These are phyloP conservation scores for Dactylorhiza incarnata DNA, from an alignment of 106 monocot genomes.

Conservation along the genomic window DNA sequence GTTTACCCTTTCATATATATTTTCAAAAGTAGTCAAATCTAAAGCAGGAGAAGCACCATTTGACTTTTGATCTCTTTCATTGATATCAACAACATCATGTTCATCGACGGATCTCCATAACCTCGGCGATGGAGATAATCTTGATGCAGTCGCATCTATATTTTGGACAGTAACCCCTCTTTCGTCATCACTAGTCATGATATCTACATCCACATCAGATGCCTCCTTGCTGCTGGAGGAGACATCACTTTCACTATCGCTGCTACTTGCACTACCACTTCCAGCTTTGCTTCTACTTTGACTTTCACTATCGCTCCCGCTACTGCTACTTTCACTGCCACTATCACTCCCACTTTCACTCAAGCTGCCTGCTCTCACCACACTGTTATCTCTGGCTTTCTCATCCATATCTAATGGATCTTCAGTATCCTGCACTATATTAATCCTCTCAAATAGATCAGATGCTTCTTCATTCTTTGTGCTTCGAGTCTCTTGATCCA, in stretches of 20 bases:
- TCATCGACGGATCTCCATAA: conserved; percentile 14
- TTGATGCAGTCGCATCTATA: conserved; percentile 18
- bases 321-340: conserved; percentile 68
- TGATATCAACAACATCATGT: conserved; percentile 14
- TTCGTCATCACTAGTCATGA: conserved; percentile 80
- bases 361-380: conserved; percentile 38
- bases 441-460: conserved; percentile 46
- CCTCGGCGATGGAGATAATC: conserved; percentile 20
- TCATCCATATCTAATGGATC: conserved; percentile 19
- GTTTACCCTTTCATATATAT: conserved; percentile 13
- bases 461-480: conserved; percentile 30
- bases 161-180: conserved; percentile 26
- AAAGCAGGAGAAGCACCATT: conserved; percentile 17
- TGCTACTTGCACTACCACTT: conserved; percentile 87
- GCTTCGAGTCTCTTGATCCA: conserved; percentile 26
- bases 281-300: conserved; percentile 29
- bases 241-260: conserved; percentile 86
- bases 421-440: conserved; percentile 26
- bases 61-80: conserved; percentile 18
- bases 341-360: conserved; percentile 90
- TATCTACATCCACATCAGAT: conserved; percentile 83
- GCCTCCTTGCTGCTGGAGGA: conserved; percentile 90
- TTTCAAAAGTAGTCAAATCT: conserved; percentile 33
- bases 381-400: conserved; percentile 34
- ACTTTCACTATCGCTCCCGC: conserved; percentile 80